Base-by-base conservation (phyloP, 192 early-diverging fungal species). In the Chytriomyces sp. region DNA sequence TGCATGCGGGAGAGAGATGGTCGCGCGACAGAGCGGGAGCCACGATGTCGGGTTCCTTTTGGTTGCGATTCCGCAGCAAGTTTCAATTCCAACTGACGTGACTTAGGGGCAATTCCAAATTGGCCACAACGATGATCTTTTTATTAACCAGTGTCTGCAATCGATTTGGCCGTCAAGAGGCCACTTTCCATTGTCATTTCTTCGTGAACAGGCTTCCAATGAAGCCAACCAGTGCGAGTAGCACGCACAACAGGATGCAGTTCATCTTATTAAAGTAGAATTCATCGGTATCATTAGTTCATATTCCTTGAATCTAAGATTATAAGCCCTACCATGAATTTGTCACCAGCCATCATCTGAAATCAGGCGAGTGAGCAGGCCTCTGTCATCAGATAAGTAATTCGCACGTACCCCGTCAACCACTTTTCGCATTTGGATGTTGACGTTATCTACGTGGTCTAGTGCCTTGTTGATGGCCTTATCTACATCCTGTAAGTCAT, bases 331-430 rank as follows among this genome's bases (percentile, higher is more conserved):
- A 88, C 75, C 75, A 88, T 83, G 59, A 88, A 88, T 26, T 82
- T 77, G 76, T 88, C 87, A 25, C 87, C 87, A 59, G 84, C 85
- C 87, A 88, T 88, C 71, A 88, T 76, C 85, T 87, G 56, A 36
- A 61, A 54, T 40, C 39, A 41, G 0, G 14, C 28, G 41, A 19
- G 8, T 44, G 73, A 28, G 73, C 25, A 70, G 31, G 19, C 28
- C 8, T 19, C n/a, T 52, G 40, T 73, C n/a, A n/a, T n/a, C 56
- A 17, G 7, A 22, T 41, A 5, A 22, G 54, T 55, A 70, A 65
- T 10, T 41, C 12, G n/a, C 41, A 22, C 72, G 44, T 74, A 88
- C 87, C 75, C 80, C 80, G 57, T 87, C 85, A 2, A 89, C 40
- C 1, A 84, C 73, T 60, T 82, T 85, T 60, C 78, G 59, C 79